These are phyloP conservation scores for Kazachstania bromeliacearum DNA, from an alignment of 805 yeast species.

Conservation along the genomic window DNA sequence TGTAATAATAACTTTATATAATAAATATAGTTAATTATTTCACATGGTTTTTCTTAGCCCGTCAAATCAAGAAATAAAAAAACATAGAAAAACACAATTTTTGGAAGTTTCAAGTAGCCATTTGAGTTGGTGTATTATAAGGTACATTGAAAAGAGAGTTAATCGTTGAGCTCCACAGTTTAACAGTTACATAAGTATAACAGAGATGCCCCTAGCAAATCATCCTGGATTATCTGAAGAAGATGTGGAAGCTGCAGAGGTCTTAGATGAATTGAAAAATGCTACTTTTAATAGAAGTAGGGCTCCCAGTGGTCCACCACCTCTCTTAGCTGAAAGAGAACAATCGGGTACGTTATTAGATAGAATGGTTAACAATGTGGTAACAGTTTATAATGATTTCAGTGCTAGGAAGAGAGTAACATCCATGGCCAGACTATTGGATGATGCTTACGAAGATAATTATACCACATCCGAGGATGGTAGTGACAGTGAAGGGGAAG, in stretches of 20 bases:
- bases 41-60: no score
- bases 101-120: no score
- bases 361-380: slow-evolving; percentile 37
- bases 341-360: slow-evolving; percentile 8
- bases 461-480: slow-evolving; percentile 16
- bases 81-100: no score
- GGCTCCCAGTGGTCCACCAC: neutral
- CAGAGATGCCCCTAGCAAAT: slow-evolving; percentile 4
- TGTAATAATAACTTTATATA: no score
- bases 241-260: slow-evolving; percentile 23
- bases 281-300: slow-evolving; percentile 1
- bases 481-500: slow-evolving; percentile 10
- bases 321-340: slow-evolving; percentile 2
- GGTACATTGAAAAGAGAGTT: no score
- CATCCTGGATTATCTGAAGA: slow-evolving; percentile 16
- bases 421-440: slow-evolving; percentile 31
- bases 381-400: slow-evolving; percentile 37
- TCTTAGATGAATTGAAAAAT: slow-evolving; percentile 19
- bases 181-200: no score
- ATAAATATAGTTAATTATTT: no score
- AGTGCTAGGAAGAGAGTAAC: slow-evolving; percentile 32
- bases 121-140: no score
- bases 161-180: no score
- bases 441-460: slow-evolving; percentile 33
- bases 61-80: no score